Percentiles rank a stretch among this genome's conserved stretches.
Conservation (phyloP, 2,329 filamentous ascomycete species). For the Metarhizium rileyi region DNA sequence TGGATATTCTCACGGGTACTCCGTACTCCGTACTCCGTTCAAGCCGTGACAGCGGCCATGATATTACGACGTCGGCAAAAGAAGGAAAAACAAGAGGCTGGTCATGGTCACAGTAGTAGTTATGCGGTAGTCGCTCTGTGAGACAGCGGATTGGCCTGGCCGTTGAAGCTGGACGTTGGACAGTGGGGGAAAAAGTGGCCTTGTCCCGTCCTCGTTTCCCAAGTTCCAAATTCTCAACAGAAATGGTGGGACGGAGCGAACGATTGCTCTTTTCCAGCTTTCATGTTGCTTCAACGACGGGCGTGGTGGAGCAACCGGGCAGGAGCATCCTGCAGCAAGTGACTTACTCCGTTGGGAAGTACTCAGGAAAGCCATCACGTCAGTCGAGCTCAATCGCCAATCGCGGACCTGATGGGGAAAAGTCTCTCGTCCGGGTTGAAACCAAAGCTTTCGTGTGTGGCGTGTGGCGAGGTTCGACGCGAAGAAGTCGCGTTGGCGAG, state of each 20-base stretch:
- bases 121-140: no score
- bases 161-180: not conserved
- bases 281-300: not conserved
- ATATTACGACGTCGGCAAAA: not conserved
- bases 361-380: no score
- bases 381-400: not conserved
- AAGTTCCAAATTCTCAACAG: no score
- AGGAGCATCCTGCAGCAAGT: no score
- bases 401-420: not conserved
- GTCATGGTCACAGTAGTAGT: not conserved
- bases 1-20: no score
- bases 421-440: no score
- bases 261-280: not conserved
- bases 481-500: not conserved
- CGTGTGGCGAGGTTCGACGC: not conserved
- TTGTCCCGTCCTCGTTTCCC: not conserved
- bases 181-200: not conserved
- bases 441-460: no score
- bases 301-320: no score
- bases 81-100: not conserved
- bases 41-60: not conserved
- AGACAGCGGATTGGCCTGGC: not conserved
- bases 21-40: no score
- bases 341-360: no score
- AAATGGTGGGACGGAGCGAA: not conserved